These are phyloP conservation scores for Isabelozyma pseudorhagii DNA, from an alignment of 805 yeast species.

Conservation along the genomic window DNA sequence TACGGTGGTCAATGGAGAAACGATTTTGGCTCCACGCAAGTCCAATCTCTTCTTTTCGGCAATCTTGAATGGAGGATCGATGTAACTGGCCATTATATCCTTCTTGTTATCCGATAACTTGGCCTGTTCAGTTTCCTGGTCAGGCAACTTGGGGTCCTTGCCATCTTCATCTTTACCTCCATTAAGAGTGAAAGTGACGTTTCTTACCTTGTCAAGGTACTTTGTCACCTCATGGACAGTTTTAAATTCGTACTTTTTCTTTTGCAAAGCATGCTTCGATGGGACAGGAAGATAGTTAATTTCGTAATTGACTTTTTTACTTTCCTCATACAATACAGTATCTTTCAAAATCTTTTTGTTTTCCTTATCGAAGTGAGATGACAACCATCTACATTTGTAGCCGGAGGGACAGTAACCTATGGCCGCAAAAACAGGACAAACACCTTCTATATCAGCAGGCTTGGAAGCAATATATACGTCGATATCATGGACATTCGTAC, in stretches of 20 bases:
- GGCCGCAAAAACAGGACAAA: conserved; percentile 79
- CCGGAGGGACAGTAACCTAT: conserved; percentile 93
- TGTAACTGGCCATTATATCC: conserved; percentile 47
- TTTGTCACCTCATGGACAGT: conserved; percentile 56
- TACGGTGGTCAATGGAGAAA: conserved; percentile 95
- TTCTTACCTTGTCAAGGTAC: conserved; percentile 49
- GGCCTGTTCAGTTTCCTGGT: conserved; percentile 10
- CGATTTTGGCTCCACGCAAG: conserved; percentile 71
- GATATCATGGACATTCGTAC: conserved; percentile 78
- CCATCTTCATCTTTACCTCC: conserved; percentile 27
- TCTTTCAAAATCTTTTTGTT: conserved; percentile 44
- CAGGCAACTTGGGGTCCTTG: conserved; percentile 24
- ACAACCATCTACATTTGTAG: conserved; percentile 86
- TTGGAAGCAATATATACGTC: conserved; percentile 61
- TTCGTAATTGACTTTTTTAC: conserved; percentile 46
- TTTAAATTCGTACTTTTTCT: conserved; percentile 58
- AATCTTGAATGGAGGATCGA: conserved; percentile 74
- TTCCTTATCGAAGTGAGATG: conserved; percentile 59
- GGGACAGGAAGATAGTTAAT: conserved; percentile 57
- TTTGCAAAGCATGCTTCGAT: conserved; percentile 48
- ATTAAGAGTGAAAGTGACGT: conserved; percentile 42
- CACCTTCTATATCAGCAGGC: conserved; percentile 68
- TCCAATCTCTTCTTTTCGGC: conserved; percentile 79
- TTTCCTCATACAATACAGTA: conserved; percentile 32
- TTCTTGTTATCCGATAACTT: conserved; percentile 13